These are phyloP conservation scores for Quercus engelmannii DNA, from an alignment of 306 rosid species.

Conservation along the genomic window DNA sequence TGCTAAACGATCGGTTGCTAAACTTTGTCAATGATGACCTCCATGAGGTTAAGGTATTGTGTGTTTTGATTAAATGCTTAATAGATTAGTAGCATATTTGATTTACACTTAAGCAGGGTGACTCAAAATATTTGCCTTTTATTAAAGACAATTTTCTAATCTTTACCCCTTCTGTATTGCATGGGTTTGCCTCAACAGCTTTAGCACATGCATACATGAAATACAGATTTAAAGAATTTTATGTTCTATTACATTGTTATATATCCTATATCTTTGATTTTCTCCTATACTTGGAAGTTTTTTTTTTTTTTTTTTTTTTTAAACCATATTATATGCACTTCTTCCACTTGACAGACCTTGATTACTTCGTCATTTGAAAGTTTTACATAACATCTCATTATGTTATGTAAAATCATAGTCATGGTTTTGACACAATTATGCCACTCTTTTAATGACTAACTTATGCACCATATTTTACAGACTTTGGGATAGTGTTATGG, in stretches of 20 bases:
- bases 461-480: neutral
- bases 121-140: neutral
- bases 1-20: conserved; percentile 52
- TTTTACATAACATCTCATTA: neutral
- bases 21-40: conserved; percentile 62
- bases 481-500: neutral
- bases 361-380: neutral
- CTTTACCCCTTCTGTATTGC: neutral
- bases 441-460: neutral
- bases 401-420: neutral
- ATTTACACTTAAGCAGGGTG: neutral
- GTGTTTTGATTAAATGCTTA: neutral
- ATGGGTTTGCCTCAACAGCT: neutral
- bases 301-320: neutral
- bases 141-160: neutral
- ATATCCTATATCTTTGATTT: neutral
- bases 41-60: conserved; percentile 66
- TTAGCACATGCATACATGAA: neutral
- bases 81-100: neutral
- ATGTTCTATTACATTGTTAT: neutral
- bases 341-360: neutral
- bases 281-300: neutral
- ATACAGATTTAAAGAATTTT: neutral
- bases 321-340: neutral
- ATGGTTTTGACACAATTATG: neutral